phyloP scores from a whole-genome alignment of 306 rosid genomes.

The Canavalia gladiata region DNA sequence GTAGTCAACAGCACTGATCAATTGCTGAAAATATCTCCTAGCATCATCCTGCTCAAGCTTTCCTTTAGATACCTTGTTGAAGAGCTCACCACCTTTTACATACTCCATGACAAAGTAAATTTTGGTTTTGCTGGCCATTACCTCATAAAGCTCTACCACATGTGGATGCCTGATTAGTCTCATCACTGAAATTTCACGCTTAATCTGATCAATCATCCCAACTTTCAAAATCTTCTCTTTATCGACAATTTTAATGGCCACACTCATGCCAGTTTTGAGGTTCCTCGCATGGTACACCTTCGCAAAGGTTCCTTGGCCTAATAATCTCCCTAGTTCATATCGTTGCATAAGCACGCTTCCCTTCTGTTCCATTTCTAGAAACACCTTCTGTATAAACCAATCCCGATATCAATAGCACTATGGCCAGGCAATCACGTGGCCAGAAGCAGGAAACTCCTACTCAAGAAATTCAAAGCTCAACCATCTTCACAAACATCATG shows the following conservation, averaged over 20 bases:
- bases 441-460: slow-evolving; percentile 44
- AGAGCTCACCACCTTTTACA: slow-evolving; percentile 90
- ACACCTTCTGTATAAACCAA: slow-evolving; percentile 37
- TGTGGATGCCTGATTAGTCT: slow-evolving; percentile 82
- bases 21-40: slow-evolving; percentile 81
- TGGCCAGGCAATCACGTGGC: slow-evolving; percentile 13
- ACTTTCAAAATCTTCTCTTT: slow-evolving; percentile 76
- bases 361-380: slow-evolving; percentile 66
- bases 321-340: slow-evolving; percentile 75
- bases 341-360: slow-evolving; percentile 80
- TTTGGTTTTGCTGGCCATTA: slow-evolving; percentile 92
- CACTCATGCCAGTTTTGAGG: slow-evolving; percentile 65
- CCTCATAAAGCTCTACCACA: slow-evolving; percentile 93
- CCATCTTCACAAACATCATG: slow-evolving; percentile 78
- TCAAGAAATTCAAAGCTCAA: slow-evolving; percentile 61
- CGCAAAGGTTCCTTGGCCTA: slow-evolving; percentile 98
- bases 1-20: slow-evolving; percentile 88
- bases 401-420: slow-evolving; percentile 45
- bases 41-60: slow-evolving; percentile 82
- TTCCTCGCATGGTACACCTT: slow-evolving; percentile 84
- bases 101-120: slow-evolving; percentile 92
- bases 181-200: slow-evolving; percentile 94
- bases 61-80: slow-evolving; percentile 81
- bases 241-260: slow-evolving; percentile 81
- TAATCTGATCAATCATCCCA: slow-evolving; percentile 91